Percentiles rank a stretch among this genome's conserved stretches.
Evolutionary conservation across 2,329 filamentous ascomycete species (phyloP).

Genomic region (Pseudogymnoascus sp.): DNA sequence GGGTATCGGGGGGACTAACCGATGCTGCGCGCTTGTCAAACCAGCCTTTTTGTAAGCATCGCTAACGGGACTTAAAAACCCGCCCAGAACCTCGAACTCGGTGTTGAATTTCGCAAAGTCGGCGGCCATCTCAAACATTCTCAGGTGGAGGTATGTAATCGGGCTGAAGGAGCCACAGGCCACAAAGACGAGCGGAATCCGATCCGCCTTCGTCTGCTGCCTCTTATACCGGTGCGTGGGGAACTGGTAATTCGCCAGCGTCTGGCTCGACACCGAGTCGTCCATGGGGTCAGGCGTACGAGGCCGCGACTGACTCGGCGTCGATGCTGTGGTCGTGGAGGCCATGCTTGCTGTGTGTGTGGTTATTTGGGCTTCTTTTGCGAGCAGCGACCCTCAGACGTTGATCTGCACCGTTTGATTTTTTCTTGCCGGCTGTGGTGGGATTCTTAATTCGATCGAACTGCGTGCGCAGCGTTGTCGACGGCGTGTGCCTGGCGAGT

Average conservation of each 20-base stretch:
- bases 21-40: conserved; percentile 61
- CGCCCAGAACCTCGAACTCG: conserved; percentile 76
- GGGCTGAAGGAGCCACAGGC: conserved; percentile 67
- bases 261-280: conserved; percentile 16
- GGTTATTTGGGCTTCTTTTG: neutral
- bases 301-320: neutral
- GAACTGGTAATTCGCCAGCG: conserved; percentile 44
- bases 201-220: conserved; percentile 44
- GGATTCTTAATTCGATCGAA: too few species aligned
- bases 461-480: neutral
- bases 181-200: conserved; percentile 57
- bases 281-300: neutral
- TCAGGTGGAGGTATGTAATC: conserved; percentile 66
- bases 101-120: conserved; percentile 69
- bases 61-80: conserved; percentile 64
- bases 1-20: conserved; percentile 33
- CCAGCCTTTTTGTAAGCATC: conserved; percentile 69
- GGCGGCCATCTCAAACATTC: conserved; percentile 82
- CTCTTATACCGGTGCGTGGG: conserved; percentile 51
- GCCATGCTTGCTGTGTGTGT: neutral
- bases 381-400: neutral
- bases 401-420: neutral
- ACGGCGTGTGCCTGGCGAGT: neutral
- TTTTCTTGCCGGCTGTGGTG: neutral
- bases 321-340: neutral